phyloP scores from a whole-genome alignment of 2,329 filamentous ascomycete genomes.

The Niveomyces coronatus region DNA sequence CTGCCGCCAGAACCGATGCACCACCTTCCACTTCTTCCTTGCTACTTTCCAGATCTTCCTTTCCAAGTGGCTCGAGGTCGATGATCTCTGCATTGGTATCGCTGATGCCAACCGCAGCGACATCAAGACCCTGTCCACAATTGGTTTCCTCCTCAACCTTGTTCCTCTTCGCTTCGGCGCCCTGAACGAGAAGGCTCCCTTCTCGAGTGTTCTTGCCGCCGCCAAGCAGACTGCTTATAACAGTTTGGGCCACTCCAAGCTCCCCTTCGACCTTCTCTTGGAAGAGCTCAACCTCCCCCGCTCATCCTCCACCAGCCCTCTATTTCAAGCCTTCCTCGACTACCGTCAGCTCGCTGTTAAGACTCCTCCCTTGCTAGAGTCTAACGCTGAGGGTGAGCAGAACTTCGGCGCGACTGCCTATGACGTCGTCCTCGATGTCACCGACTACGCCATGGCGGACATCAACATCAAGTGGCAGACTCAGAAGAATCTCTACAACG shows the following conservation, averaged over 20 bases:
- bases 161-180: constrained; percentile 30
- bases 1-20: constrained; percentile 13
- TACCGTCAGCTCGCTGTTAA: constrained; percentile 28
- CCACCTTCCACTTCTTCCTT: constrained; percentile 37
- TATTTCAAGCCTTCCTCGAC: constrained; percentile 38
- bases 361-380: constrained; percentile 16
- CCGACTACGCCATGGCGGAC: constrained; percentile 11
- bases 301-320: constrained; percentile 26
- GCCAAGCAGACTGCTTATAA: constrained; percentile 18
- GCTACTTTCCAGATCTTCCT: constrained; percentile 27
- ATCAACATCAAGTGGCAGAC: constrained; percentile 8
- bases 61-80: constrained; percentile 15
- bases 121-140: constrained; percentile 16
- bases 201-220: constrained; percentile 14
- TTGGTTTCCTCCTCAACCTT: constrained; percentile 35
- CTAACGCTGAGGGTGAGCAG: constrained; percentile 13
- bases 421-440: constrained; percentile 16
- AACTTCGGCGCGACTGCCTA: constrained; percentile 15
- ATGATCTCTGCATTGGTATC: constrained; percentile 35
- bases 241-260: constrained; percentile 26
- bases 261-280: constrained; percentile 37
- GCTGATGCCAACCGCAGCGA: constrained; percentile 24
- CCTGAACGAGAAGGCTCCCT: constrained; percentile 11
- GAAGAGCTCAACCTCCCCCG: constrained; percentile 29
- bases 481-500: constrained; percentile 15